Evolutionary conservation across 768 basidiomycete species (phyloP), one percentile per base, ranked within the genome.

Genomic region (Leccinum olivaceopallidum): DNA sequence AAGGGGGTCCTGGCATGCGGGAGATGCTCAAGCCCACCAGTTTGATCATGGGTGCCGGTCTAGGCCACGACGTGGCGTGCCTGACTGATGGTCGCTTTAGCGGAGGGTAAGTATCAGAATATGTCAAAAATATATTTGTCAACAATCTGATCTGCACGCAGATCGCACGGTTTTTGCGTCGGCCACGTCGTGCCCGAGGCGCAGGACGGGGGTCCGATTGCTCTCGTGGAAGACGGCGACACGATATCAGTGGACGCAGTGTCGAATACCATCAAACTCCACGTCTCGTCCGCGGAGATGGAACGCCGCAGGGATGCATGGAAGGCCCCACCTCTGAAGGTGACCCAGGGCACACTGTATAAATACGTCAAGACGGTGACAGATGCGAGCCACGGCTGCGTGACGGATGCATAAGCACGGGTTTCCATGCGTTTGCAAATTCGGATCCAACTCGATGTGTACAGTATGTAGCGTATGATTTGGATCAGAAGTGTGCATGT

Each of bases 11-110:
- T 36, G 94, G 95, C 63, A 99, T 99, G 96, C 96, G 95, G 54
- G 97, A 99, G 80, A 99, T 99, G 97, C 82, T 98, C 60, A 98
- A 98, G 74, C 95, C 95, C 26, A 98, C 96, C 34, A 93, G 92
- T 79, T 74, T 98, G 70, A 95, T 99, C 75, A 98, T 99, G 93
- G 97, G 97, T 58, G 97, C 97, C 13, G 97, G 97, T 12, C 82
- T 98, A 12, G 97, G 97, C 12, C 79, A 90, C 65, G 96, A 98
- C 67, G 97, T 98, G 53, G 96, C 96, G 42, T 98, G 94, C 75
- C 76, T 99, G 65, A 99, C 97, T 18, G 96, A 99, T 77, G 97
- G 97, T 55, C 87, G 97, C 65, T 99, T 99, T 81, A 94, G 92
- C 73, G 95, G 95, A 79, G 95, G 95, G 94, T 97, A 69, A 76